Evolutionary conservation across 2,329 filamentous ascomycete genomes (phyloP).

Genomic region (Clarireedia monteithiana): DNA sequence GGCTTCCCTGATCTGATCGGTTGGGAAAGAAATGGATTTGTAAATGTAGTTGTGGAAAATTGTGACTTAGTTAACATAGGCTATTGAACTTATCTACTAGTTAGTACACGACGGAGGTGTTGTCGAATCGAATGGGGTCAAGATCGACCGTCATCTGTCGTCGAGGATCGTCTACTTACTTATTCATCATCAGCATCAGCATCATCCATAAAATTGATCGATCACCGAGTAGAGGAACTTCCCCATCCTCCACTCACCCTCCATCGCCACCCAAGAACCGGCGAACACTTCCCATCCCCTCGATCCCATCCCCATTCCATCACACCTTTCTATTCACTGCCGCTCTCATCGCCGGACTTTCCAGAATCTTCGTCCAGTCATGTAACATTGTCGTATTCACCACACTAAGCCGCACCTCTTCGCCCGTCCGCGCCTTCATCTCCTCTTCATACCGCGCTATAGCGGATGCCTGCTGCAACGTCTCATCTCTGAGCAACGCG

Average conservation of each 20-base stretch:
- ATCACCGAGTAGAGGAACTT: too few relatives aligned
- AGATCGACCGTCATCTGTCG: neutral
- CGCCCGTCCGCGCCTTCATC: constrained; percentile 37
- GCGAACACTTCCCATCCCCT: neutral
- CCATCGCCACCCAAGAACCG: neutral
- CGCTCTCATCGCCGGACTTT: constrained; percentile 26
- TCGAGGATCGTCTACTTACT: too few relatives aligned
- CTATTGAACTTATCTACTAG: neutral
- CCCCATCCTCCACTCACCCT: too few relatives aligned
- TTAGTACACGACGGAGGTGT: neutral
- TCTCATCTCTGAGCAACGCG: constrained; percentile 2
- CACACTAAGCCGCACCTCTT: constrained; percentile 37
- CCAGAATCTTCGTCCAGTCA: constrained; percentile 30
- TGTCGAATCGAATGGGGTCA: too few relatives aligned
- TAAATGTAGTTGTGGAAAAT: neutral
- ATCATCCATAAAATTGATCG: too few relatives aligned
- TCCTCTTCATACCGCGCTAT: constrained; percentile 37
- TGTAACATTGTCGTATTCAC: constrained; percentile 40
- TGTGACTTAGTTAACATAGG: neutral
- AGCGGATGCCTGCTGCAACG: constrained; percentile 23
- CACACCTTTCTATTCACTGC: constrained; percentile 5
- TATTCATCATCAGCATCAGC: too few relatives aligned
- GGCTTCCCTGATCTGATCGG: too few relatives aligned
- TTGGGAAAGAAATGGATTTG: too few relatives aligned
- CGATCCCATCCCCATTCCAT: neutral